Base-by-base conservation (phyloP, 495 filamentous ascomycete species). In the Penicillium soppii region DNA sequence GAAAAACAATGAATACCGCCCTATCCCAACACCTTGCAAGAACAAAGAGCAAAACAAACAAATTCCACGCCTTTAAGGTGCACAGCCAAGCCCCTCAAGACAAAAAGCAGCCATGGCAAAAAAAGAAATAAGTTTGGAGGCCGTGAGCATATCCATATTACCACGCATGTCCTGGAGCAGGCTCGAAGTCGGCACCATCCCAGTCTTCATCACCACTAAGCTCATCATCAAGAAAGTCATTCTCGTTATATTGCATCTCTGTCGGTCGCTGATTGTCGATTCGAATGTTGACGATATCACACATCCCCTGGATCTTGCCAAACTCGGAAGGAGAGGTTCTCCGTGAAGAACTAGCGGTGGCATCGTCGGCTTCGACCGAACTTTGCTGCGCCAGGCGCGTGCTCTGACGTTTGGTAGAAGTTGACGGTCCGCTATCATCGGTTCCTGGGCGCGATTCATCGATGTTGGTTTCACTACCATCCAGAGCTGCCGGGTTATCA, bases 251-350 rank as follows among this genome's bases (percentile, higher is more conserved):
- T 33, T 86, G 84, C n/a, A 71, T 75, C 56, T 94, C 91, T 1
- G 73, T 78, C 16, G 87, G 87, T 36, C 90, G 83, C 57, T 88
- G 82, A 64, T 95, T 92, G 61, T 95, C 91, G 43, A 96, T 86
- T 16, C 82, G 74, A 37, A 96, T 78, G 37, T 83, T 80, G n/a
- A 96, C 90, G 27, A 82, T 71, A 20, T 91, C 76, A 66, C 91
- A 96, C 76, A 90, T 76, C 1, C 91, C 89, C 39, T 94, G 91
- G 13, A 85, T 68, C 50, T 38, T 30, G 2, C 32, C 17, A 4
- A 67, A 56, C 5, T 65, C 53, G 9, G 26, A 7, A 10, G 30
- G 20, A 6, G 37, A 21, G n/a, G 40, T 35, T 12, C 33, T 47
- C n/a, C 17, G 23, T 17, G 30, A 37, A 19, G 29, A 3, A 13